These are phyloP conservation scores for Leishmania amazonensis DNA, from an alignment of 208 protist species.

Conservation along the genomic window DNA sequence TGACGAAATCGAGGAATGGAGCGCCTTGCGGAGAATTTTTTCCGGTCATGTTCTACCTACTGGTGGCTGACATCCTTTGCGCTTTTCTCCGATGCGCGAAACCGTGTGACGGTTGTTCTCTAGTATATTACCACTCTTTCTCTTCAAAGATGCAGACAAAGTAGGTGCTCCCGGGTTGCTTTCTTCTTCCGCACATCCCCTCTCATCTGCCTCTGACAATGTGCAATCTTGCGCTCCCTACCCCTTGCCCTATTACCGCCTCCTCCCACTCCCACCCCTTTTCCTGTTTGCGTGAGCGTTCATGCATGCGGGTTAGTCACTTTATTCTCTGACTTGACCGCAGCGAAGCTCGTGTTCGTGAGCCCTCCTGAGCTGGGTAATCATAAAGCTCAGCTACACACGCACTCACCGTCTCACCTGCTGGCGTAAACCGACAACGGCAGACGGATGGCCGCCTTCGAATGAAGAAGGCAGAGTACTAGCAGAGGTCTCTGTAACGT, in stretches of 20 bases:
- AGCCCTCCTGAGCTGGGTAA: background rate
- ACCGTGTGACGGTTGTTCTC: background rate
- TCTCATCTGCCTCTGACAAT: no score
- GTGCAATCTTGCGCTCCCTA: no score
- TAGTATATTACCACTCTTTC: background rate
- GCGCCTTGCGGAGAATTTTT: no score
- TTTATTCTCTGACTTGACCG: background rate
- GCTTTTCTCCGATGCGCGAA: background rate
- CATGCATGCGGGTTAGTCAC: background rate
- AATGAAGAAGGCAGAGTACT: background rate
- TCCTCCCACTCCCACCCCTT: background rate
- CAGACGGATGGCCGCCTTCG: background rate
- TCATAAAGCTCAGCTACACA: background rate
- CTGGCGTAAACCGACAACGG: background rate
- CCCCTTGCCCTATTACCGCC: no score
- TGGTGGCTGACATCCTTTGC: no score
- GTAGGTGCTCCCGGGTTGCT: no score
- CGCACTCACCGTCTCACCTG: background rate
- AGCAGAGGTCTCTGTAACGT: background rate
- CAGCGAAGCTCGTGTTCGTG: background rate
- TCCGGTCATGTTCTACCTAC: no score
- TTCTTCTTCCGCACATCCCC: no score
- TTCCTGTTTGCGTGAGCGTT: background rate
- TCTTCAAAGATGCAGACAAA: background rate
- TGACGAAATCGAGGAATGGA: no score